Evolutionary conservation across 257 asterid species (phyloP).

Genomic region (Misopates orontium): DNA sequence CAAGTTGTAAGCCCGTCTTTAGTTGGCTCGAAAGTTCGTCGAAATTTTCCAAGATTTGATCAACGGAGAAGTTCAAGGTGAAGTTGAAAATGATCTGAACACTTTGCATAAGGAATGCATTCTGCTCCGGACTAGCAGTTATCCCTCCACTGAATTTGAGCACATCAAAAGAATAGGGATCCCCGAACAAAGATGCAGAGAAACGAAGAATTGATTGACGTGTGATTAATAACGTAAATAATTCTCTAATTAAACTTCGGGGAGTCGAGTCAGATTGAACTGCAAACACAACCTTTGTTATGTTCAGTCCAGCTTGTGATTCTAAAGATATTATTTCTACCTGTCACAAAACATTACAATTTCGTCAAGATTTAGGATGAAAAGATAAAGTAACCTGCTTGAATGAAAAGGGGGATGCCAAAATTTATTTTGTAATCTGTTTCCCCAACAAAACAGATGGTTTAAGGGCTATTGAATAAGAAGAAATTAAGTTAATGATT

Average conservation of each 20-base stretch:
- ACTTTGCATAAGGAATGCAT: conserved; percentile 72
- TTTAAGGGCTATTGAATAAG: no score
- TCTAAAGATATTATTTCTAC: conserved; percentile 55
- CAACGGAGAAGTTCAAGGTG: conserved; percentile 86
- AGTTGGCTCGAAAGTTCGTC: conserved; percentile 69
- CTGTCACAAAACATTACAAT: conserved; percentile 38
- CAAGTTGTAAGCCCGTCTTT: conserved; percentile 68
- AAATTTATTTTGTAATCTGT: no score
- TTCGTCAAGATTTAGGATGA: no score
- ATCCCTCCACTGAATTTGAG: conserved; percentile 89
- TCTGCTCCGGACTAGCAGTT: conserved; percentile 79
- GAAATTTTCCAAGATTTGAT: conserved; percentile 62
- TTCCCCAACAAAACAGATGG: no score
- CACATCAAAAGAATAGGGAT: conserved; percentile 72
- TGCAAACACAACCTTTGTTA: conserved; percentile 67
- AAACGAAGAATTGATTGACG: conserved; percentile 45
- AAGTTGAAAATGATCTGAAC: conserved; percentile 84
- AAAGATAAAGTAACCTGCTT: no score
- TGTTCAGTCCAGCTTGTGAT: conserved; percentile 48
- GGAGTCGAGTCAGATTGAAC: conserved; percentile 62
- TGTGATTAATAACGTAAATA: conserved; percentile 42
- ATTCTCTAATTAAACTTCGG: conserved; percentile 48
- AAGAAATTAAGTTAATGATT: no score
- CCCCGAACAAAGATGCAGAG: conserved; percentile 76
- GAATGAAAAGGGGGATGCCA: no score